These are phyloP conservation scores for Cryptococcus sp. DNA, from an alignment of 1,284 basidiomycete species.

Conservation along the genomic window DNA sequence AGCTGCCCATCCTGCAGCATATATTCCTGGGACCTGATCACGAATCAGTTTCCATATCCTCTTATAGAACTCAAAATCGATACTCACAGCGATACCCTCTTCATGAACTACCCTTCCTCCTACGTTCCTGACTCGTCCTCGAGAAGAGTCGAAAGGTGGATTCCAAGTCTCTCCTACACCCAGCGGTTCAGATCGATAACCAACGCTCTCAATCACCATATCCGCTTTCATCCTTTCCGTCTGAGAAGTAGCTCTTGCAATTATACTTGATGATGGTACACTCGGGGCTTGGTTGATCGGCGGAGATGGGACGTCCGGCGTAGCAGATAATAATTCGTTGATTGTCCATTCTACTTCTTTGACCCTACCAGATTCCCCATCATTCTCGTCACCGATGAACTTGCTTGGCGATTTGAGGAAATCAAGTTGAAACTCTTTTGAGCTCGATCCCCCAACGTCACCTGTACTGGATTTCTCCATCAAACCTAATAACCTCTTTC, in stretches of 20 bases:
- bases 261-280: constrained; percentile 18
- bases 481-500: constrained; percentile 51
- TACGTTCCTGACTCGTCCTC: constrained; percentile 42
- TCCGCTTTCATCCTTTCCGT: constrained; percentile 59
- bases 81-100: constrained; percentile 35
- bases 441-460: not conserved
- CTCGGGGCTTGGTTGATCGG: constrained; percentile 8
- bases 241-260: constrained; percentile 61
- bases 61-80: not conserved
- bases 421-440: constrained; percentile 71
- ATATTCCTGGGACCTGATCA: constrained; percentile 61
- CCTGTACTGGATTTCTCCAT: constrained; percentile 31
- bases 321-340: constrained; percentile 30
- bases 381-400: constrained; percentile 39
- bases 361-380: constrained; percentile 23
- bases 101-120: constrained; percentile 44
- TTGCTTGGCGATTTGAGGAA: constrained; percentile 69
- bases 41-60: not conserved
- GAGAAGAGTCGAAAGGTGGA: constrained; percentile 46
- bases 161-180: constrained; percentile 20
- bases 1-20: constrained; percentile 91
- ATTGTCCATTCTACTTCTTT: constrained; percentile 33
- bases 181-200: constrained; percentile 70
- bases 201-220: constrained; percentile 81
- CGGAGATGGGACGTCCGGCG: constrained; percentile 12